Conservation (phyloP, 1,139 yeast genomes). For the Kurtzmaniella quercitrusa region DNA sequence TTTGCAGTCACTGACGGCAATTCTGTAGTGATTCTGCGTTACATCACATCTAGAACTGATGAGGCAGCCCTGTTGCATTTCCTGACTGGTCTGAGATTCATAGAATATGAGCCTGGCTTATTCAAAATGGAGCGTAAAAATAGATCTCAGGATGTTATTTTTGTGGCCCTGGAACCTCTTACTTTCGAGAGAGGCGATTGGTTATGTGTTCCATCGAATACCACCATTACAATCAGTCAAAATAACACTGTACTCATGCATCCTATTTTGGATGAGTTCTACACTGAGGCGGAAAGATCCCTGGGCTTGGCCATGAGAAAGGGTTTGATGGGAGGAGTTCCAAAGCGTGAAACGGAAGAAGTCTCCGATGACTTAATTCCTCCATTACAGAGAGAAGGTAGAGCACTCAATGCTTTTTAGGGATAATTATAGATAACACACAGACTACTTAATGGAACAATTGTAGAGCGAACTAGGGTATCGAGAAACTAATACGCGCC, state of each 20-base stretch:
- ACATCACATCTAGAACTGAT: conserved; percentile 82
- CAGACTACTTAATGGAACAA: not conserved
- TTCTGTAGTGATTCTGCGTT: conserved; percentile 82
- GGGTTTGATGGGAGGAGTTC: conserved; percentile 78
- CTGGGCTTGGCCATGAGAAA: conserved; percentile 82
- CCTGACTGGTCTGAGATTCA: conserved; percentile 87
- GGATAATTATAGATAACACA: not conserved
- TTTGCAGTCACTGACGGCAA: conserved; percentile 95
- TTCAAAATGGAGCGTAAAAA: conserved; percentile 92
- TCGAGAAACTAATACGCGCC: no score
- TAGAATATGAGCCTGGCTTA: conserved; percentile 84
- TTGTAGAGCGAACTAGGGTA: no score
- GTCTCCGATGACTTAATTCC: conserved; percentile 44
- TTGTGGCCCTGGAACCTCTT: conserved; percentile 93
- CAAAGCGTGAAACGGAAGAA: conserved; percentile 14
- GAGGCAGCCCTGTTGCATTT: conserved; percentile 96
- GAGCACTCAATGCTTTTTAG: conserved; percentile 25
- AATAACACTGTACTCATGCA: conserved; percentile 81
- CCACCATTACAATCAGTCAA: conserved; percentile 74
- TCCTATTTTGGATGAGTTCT: conserved; percentile 88
- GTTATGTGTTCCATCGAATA: conserved; percentile 95
- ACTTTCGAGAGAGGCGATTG: conserved; percentile 97
- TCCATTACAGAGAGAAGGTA: conserved; percentile 83
- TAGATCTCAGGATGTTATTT: conserved; percentile 89
- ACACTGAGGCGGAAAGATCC: conserved; percentile 61